These are phyloP conservation scores for Mycosphaerella sp. DNA, from an alignment of 2,329 filamentous ascomycete genomes.

Conservation along the genomic window DNA sequence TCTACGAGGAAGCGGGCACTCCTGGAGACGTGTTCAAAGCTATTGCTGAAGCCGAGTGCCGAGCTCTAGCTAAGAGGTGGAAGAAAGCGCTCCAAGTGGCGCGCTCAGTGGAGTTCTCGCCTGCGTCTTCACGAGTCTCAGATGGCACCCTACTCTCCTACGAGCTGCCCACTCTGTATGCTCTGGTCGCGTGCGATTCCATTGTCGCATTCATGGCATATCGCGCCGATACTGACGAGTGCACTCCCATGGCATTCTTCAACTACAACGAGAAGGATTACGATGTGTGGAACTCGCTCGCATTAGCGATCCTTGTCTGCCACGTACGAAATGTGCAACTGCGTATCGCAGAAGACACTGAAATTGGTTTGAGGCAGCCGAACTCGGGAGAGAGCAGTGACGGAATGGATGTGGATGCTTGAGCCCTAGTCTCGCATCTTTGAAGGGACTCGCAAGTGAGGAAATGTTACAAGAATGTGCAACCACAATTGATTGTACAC, in stretches of 20 bases:
- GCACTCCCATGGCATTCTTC: conserved; percentile 43
- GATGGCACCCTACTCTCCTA: conserved; percentile 18
- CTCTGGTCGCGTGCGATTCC: conserved; percentile 48
- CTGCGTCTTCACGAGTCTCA: conserved; percentile 10
- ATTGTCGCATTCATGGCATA: conserved; percentile 49
- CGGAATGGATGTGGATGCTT: conserved; percentile 3
- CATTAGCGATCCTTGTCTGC: conserved; percentile 50
- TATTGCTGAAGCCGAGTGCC: conserved; percentile 40
- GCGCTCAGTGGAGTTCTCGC: conserved; percentile 26
- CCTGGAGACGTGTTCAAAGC: conserved; percentile 38
- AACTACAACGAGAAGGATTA: conserved; percentile 48
- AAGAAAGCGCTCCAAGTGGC: conserved; percentile 33
- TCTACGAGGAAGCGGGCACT: conserved; percentile 37
- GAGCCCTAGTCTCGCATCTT: background rate
- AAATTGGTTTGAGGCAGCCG: conserved; percentile 18
- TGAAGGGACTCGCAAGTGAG: background rate
- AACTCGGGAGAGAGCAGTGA: conserved; percentile 1
- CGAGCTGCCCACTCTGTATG: conserved; percentile 47
- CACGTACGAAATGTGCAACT: conserved; percentile 48
- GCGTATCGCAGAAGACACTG: conserved; percentile 37
- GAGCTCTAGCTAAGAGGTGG: conserved; percentile 41
- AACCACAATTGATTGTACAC: background rate
- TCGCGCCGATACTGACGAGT: conserved; percentile 36
- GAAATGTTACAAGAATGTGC: background rate
- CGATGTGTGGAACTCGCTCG: conserved; percentile 56